Evolutionary conservation across 1,284 basidiomycete species (phyloP).

Genomic region (Mycosarcoma maydis): DNA sequence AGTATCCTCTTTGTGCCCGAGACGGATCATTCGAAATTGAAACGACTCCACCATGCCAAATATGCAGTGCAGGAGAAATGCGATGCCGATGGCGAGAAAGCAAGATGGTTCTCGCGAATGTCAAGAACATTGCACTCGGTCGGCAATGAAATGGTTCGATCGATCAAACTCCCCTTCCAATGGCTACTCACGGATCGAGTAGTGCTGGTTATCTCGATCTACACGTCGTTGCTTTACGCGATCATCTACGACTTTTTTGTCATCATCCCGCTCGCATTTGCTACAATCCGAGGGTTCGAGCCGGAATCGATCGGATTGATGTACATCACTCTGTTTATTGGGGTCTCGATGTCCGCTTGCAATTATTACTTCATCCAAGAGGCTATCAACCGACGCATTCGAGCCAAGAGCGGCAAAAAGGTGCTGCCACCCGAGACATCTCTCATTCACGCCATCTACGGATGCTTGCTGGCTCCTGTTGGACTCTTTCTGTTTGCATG

Average conservation of each 20-base stretch:
- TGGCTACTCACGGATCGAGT: slow-evolving; percentile 39
- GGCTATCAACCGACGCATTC: slow-evolving; percentile 22
- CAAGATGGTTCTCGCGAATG: no score
- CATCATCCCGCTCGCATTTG: slow-evolving; percentile 43
- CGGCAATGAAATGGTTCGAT: slow-evolving; percentile 2
- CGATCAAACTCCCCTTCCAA: slow-evolving; percentile 33
- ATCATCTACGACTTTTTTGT: slow-evolving; percentile 50
- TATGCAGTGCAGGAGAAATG: slow-evolving; percentile 1
- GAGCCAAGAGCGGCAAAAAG: slow-evolving; percentile 19
- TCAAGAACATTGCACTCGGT: slow-evolving; percentile 7
- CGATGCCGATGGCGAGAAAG: no score
- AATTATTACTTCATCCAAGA: slow-evolving; percentile 31
- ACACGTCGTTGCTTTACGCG: slow-evolving; percentile 41
- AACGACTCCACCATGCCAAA: slow-evolving; percentile 25
- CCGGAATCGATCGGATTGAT: slow-evolving; percentile 35
- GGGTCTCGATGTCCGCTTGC: slow-evolving; percentile 24
- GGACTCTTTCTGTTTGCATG: slow-evolving; percentile 36
- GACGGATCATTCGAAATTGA: slow-evolving; percentile 34
- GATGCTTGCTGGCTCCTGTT: slow-evolving; percentile 28
- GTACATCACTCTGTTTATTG: slow-evolving; percentile 40
- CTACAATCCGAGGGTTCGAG: slow-evolving; percentile 32
- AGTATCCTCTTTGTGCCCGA: slow-evolving; percentile 44
- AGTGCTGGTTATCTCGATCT: slow-evolving; percentile 40
- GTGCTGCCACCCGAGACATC: slow-evolving; percentile 28
- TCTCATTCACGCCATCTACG: slow-evolving; percentile 37